Evolutionary conservation across 1,284 basidiomycete genomes (phyloP).

Genomic region (Ceratobasidium sp.): DNA sequence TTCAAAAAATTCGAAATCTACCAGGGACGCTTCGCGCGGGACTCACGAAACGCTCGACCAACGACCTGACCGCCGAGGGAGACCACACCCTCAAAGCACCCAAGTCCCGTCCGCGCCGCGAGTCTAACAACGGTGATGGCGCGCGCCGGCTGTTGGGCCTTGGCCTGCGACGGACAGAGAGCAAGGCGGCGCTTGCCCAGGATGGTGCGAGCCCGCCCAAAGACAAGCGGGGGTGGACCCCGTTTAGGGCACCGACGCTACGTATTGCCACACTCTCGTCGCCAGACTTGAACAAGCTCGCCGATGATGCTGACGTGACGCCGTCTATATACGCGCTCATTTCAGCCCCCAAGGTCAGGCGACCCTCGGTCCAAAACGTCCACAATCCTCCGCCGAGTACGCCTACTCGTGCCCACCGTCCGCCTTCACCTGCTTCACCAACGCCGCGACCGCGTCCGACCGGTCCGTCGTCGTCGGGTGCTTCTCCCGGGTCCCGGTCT

Average conservation of each 20-base stretch:
- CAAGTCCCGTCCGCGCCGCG: neutral
- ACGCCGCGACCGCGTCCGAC: slow-evolving; percentile 37
- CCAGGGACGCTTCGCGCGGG: slow-evolving; percentile 36
- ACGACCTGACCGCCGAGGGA: slow-evolving; percentile 23
- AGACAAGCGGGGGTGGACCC: slow-evolving; percentile 37
- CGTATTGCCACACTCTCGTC: slow-evolving; percentile 42
- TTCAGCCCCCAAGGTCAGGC: slow-evolving; percentile 41
- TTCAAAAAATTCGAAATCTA: slow-evolving; percentile 41
- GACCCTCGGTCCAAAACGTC: slow-evolving; percentile 43
- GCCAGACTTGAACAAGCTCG: slow-evolving; percentile 28
- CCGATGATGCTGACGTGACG: slow-evolving; percentile 28
- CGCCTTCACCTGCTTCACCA: slow-evolving; percentile 29
- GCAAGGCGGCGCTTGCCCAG: slow-evolving; percentile 34
- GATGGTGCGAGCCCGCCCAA: neutral
- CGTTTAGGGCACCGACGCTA: slow-evolving; percentile 40
- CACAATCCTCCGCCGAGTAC: slow-evolving; percentile 32
- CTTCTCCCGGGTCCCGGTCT: slow-evolving; percentile 65
- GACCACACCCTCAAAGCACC: slow-evolving; percentile 27
- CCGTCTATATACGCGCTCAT: slow-evolving; percentile 41
- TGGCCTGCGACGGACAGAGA: slow-evolving; percentile 35
- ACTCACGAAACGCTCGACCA: slow-evolving; percentile 28
- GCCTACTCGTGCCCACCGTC: slow-evolving; percentile 14
- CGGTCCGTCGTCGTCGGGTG: slow-evolving; percentile 56
- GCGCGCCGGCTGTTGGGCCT: slow-evolving; percentile 34
- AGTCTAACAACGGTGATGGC: slow-evolving; percentile 16